Evolutionary conservation across 2,329 filamentous ascomycete species (phyloP), one percentile per base, ranked within the genome.

Genomic region (Dactylonectria macrodidyma): DNA sequence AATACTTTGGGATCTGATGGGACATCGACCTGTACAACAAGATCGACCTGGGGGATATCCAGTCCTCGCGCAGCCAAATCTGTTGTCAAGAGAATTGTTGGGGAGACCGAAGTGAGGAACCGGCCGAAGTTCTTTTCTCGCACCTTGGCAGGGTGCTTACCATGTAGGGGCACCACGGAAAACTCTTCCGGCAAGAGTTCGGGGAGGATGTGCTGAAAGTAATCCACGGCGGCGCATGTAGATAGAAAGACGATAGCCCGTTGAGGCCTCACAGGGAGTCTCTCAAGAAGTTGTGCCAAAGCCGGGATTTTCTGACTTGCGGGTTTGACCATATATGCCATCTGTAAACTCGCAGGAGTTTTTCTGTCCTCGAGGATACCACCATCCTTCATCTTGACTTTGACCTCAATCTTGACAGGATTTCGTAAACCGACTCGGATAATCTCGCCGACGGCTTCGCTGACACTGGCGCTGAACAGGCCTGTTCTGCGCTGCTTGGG

Each of bases 401-500:
- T 96, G 59, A 98, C 96, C 11, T 93, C 92, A 68, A 99, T 94
- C 77, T 97, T 97, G 75, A 98, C 95, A 0, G 96, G 96, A 80
- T 99, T 98, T 44, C 96, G 89, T 71, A 98, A 84, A 22, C 96
- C 96, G 8, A 98, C 94, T 41, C 95, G 89, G 59, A 99, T 95
- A 62, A 99, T 92, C 78, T 98, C 93, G 70, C 95, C 92, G 1
- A 99, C 93, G 2, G 96, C 96, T 78, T 98, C 96, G 75, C 93
- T 96, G n/a, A 99, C 93, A 76, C 93, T 97, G 12, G 96, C 96
- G 77, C 94, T 97, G 82, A 98, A 99, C 0, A 99, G 84, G 0
- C 96, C 96, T 0, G 96, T 99, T 56, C 96, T 89, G 59, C 96
- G 88, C 79, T 99, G 96, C 78, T 99, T 99, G 0, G 96, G 96